phyloP scores from a whole-genome alignment of 129 eudicot species.

The Chrysanthemum seticuspe region DNA sequence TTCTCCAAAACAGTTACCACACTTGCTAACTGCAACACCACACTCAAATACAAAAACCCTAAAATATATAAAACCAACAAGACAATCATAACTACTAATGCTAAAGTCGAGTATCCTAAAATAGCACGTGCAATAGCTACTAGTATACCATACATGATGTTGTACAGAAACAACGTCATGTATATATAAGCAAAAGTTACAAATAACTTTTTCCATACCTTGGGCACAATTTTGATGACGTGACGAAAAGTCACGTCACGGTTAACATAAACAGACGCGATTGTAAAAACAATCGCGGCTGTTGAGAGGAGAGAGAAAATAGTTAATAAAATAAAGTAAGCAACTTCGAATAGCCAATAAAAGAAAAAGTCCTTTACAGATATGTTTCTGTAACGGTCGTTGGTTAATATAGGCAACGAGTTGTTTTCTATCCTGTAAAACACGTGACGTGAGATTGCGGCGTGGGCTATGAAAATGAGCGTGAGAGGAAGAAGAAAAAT shows the following conservation, averaged over 20 bases:
- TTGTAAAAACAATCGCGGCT: conserved; percentile 66
- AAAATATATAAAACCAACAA: background rate
- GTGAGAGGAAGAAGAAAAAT: conserved; percentile 32
- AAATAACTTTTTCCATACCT: conserved; percentile 36
- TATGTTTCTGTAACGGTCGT: background rate
- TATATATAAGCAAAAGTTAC: conserved; percentile 29
- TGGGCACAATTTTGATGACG: conserved; percentile 39
- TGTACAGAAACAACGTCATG: conserved; percentile 19
- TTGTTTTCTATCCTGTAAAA: conserved; percentile 11
- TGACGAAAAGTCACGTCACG: conserved; percentile 37
- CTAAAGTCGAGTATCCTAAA: background rate
- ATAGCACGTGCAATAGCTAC: background rate
- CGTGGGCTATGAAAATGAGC: conserved; percentile 27
- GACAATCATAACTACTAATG: background rate
- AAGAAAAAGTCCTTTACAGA: conserved; percentile 23
- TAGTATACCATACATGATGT: background rate
- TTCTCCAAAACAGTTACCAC: conserved; percentile 33
- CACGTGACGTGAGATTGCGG: conserved; percentile 6
- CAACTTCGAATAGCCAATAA: conserved; percentile 36
- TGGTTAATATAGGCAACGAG: background rate
- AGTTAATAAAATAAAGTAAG: conserved; percentile 45
- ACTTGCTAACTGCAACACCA: conserved; percentile 29
- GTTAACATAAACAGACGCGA: conserved; percentile 46
- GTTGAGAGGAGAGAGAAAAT: conserved; percentile 69
- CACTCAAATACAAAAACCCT: conserved; percentile 22